Base-by-base conservation (phyloP, 2,329 filamentous ascomycete genomes). In the Curvularia eragrostidis region DNA sequence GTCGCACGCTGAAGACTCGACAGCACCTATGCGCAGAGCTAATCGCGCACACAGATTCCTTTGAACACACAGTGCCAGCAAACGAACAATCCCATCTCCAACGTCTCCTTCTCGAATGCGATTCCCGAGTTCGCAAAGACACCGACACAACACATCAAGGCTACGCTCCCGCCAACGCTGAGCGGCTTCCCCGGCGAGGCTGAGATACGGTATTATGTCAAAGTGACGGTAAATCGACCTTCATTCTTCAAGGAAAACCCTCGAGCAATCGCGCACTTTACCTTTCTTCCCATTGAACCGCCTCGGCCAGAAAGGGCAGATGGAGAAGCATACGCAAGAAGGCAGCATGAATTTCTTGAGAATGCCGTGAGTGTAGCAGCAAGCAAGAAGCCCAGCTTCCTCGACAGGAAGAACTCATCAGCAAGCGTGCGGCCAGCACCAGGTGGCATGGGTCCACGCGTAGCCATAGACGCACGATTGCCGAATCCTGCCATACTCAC, bases 181-280 rank as follows among this genome's bases (percentile, higher is more conserved):
- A 91, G 85, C n/a, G 92, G 91, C 3, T 93, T 95, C 65, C 91
- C 91, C 0, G 89, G 89, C 30, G 87, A 93, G 75, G 94, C 93
- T 21, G 93, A 97, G 77, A 93, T 98, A 59, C 86, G 89, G 66
- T 99, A 99, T 78, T 99, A 91, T 74, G 84, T 98, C 73, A 99
- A 99, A 76, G 92, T 90, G n/a, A 98, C 95, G 0, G 88, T 98
- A 5, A 91, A 93, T 70, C 84, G 93, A n/a, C 92, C 93, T 0
- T 89, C 90, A 13, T 84, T 97, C 58, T 91, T 96, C 77, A 94
- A 94, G 73, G 93, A 97, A 78, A 97, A 97, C 70, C 90, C 92
- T 76, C 84, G 93, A 52, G 75, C 79, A 13, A 67, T 80, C 70
- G 69, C 70, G 26, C 72, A 74, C 62, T 89, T 97, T 78, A 94